Percentiles rank a stretch among this genome's conserved stretches.
phyloP scores from a whole-genome alignment of 2,329 filamentous ascomycete genomes.

The Aspergillus cejpii region DNA sequence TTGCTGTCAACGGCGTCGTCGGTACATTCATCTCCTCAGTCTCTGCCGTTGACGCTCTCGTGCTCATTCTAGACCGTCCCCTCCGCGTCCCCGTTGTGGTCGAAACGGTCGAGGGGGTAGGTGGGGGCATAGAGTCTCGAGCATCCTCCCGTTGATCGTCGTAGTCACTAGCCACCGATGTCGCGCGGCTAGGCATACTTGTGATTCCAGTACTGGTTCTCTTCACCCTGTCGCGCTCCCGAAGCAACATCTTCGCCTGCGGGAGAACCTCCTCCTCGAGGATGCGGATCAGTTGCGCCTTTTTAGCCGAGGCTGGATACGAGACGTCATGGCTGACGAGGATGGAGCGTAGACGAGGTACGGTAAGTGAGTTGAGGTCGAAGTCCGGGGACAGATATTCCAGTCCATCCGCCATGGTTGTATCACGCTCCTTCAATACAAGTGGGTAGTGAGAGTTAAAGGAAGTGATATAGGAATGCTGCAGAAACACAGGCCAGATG shows the following conservation, averaged over 20 bases:
- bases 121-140: slow-evolving; percentile 41
- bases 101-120: slow-evolving; percentile 44
- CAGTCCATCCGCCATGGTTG: slow-evolving; percentile 52
- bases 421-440: slow-evolving; percentile 1
- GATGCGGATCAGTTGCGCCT: slow-evolving; percentile 75
- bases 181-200: slow-evolving; percentile 61
- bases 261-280: slow-evolving; percentile 74
- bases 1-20: slow-evolving; percentile 23
- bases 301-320: slow-evolving; percentile 87
- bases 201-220: slow-evolving; percentile 81
- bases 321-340: slow-evolving; percentile 80
- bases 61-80: slow-evolving; percentile 47
- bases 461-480: background rate
- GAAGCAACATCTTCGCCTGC: slow-evolving; percentile 68
- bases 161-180: slow-evolving; percentile 52
- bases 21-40: slow-evolving; percentile 26
- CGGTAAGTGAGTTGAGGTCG: slow-evolving; percentile 73
- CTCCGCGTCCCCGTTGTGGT: slow-evolving; percentile 51
- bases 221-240: slow-evolving; percentile 69
- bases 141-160: slow-evolving; percentile 58
- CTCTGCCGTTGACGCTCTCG: slow-evolving; percentile 41
- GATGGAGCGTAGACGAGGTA: slow-evolving; percentile 83
- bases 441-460: background rate
- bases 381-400: slow-evolving; percentile 85
- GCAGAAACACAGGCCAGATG: background rate